These are phyloP conservation scores for Phytophthora agathidicida DNA, from an alignment of 352 stramenopile species.

Conservation along the genomic window DNA sequence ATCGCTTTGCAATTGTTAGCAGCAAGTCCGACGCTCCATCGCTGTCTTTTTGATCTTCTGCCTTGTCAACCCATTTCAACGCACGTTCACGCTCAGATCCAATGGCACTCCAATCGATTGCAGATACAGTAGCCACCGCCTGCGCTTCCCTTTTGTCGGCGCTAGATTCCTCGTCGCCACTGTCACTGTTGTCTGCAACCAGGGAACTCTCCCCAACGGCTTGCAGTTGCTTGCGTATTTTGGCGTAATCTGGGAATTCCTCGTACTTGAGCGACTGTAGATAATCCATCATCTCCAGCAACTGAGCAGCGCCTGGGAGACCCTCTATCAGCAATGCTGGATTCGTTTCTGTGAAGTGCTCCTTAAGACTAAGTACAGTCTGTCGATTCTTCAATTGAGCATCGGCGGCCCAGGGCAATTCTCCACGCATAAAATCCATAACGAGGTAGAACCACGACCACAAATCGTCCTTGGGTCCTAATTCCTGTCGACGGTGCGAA, in stretches of 20 bases:
- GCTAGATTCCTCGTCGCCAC: constrained; percentile 32
- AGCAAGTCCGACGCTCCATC: constrained; percentile 57
- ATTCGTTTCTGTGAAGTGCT: constrained; percentile 83
- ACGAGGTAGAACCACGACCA: constrained; percentile 92
- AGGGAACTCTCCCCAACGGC: constrained; percentile 31
- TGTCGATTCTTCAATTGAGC: constrained; percentile 87
- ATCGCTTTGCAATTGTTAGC: constrained; percentile 73
- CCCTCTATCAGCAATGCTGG: constrained; percentile 75
- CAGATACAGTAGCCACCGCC: constrained; percentile 17
- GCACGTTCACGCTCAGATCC: constrained; percentile 56
- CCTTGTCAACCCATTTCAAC: constrained; percentile 59
- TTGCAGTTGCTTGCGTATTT: constrained; percentile 38
- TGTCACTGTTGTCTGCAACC: constrained; percentile 35
- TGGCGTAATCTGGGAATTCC: constrained; percentile 73
- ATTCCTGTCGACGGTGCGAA: constrained; percentile 78
- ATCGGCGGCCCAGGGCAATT: constrained; percentile 82
- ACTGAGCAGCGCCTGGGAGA: constrained; percentile 64
- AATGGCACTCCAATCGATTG: constrained; percentile 34
- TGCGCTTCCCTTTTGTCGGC: constrained; percentile 26
- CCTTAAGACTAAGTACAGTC: constrained; percentile 81
- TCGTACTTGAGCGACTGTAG: constrained; percentile 76
- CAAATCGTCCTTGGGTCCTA: constrained; percentile 86
- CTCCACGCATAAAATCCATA: constrained; percentile 87
- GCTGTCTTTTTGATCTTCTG: constrained; percentile 51
- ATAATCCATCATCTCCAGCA: constrained; percentile 84